Evolutionary conservation across 495 filamentous ascomycete species (phyloP).

Genomic region (Sabuloglossum arenarium): DNA sequence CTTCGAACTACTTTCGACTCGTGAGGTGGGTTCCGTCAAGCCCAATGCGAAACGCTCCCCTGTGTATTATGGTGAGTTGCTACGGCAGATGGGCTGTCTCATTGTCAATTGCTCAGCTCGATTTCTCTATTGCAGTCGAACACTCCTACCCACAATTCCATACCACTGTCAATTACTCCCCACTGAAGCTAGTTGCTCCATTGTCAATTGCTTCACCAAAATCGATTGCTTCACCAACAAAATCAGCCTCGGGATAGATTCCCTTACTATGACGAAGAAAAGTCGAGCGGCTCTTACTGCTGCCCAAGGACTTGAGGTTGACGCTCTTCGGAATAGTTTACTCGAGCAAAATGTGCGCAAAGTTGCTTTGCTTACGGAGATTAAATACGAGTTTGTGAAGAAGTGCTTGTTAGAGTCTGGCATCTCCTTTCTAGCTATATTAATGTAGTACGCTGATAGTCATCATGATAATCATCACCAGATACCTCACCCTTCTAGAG

Average conservation of each 20-base stretch:
- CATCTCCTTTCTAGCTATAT: background rate
- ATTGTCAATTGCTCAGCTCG: too few relatives aligned
- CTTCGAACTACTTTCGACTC: too few relatives aligned
- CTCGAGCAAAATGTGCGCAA: background rate
- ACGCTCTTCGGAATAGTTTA: background rate
- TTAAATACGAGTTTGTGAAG: background rate
- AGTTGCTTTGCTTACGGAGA: background rate
- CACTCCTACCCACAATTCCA: too few relatives aligned
- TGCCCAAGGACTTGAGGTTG: background rate
- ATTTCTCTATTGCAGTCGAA: too few relatives aligned
- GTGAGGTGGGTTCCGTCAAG: too few relatives aligned
- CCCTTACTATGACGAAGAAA: background rate
- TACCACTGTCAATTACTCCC: too few relatives aligned
- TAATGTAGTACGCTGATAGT: background rate
- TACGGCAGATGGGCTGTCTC: too few relatives aligned
- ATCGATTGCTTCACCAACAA: too few relatives aligned
- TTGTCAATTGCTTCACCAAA: too few relatives aligned
- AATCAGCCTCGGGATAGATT: background rate
- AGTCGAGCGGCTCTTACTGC: background rate
- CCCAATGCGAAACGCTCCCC: too few relatives aligned
- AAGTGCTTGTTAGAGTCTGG: background rate
- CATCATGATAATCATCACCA: background rate
- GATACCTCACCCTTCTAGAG: background rate
- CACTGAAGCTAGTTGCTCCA: too few relatives aligned
- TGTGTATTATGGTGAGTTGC: too few relatives aligned